Conservation (phyloP, 148 eudicot genomes). For the Diospyros kaki region DNA sequence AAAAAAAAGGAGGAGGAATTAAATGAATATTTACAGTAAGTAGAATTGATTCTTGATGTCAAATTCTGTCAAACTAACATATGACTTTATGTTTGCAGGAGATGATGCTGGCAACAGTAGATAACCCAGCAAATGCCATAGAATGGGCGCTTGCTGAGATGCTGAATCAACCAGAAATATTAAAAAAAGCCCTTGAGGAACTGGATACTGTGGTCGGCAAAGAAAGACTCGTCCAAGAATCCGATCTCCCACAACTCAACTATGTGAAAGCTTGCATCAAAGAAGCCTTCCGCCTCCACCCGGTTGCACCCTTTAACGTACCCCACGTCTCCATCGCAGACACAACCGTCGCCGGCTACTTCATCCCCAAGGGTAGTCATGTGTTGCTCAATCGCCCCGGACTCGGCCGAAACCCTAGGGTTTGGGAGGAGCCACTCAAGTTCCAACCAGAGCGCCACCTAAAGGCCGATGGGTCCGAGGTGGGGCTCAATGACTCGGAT, state of each 20-base stretch:
- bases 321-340: conserved; percentile 22
- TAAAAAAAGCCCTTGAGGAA: conserved; percentile 17
- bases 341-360: conserved; percentile 23
- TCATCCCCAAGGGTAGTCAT: conserved; percentile 36
- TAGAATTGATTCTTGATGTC: no score
- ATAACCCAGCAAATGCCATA: conserved; percentile 23
- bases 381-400: conserved; percentile 26
- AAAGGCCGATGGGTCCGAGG: background rate
- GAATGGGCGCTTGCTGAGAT: conserved; percentile 32
- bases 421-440: conserved; percentile 24
- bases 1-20: no score
- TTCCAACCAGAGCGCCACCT: conserved; percentile 38
- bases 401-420: conserved; percentile 30
- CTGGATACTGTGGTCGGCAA: conserved; percentile 25
- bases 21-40: no score
- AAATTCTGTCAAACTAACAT: no score
- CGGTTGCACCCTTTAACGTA: conserved; percentile 23
- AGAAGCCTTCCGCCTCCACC: conserved; percentile 35
- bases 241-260: conserved; percentile 22
- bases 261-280: conserved; percentile 25
- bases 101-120: conserved; percentile 12
- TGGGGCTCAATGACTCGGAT: conserved; percentile 14
- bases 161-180: conserved; percentile 17
- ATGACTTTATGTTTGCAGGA: conserved; percentile 1
- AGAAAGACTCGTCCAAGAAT: conserved; percentile 24